A percentile compares a stretch with the other conserved stretches of the same genome.
Conservation (phyloP, 2,329 filamentous ascomycete species). For the Lecanicillium sp. region DNA sequence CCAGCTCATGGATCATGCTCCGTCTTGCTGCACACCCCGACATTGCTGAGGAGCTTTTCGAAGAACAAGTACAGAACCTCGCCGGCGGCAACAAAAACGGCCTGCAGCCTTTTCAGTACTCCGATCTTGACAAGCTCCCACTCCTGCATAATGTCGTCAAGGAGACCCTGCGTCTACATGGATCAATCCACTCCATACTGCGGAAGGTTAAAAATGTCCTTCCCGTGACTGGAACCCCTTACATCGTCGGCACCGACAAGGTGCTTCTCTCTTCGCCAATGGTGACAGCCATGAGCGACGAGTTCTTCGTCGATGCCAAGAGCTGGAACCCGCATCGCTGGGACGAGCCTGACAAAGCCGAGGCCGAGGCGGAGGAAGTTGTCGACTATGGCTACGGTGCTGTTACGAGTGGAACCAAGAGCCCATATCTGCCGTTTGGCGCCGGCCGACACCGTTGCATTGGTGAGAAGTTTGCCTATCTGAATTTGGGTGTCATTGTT, state of each 20-base stretch:
- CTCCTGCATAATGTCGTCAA: slow-evolving; percentile 42
- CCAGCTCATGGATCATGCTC: slow-evolving; percentile 72
- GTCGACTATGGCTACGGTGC: slow-evolving; percentile 26
- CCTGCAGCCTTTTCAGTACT: slow-evolving; percentile 43
- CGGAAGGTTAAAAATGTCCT: slow-evolving; percentile 65
- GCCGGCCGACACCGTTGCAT: slow-evolving; percentile 69
- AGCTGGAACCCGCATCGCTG: slow-evolving; percentile 28
- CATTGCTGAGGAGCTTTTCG: slow-evolving; percentile 63
- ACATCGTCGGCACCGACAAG: slow-evolving; percentile 48
- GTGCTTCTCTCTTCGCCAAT: slow-evolving; percentile 38
- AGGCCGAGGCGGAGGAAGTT: slow-evolving; percentile 18
- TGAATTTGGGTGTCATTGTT: slow-evolving; percentile 61
- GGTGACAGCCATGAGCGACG: slow-evolving; percentile 41
- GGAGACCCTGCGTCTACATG: slow-evolving; percentile 66
- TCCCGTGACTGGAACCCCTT: slow-evolving; percentile 49
- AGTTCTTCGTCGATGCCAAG: slow-evolving; percentile 47
- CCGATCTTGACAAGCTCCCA: not conserved
- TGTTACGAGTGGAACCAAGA: slow-evolving; percentile 28
- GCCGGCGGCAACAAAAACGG: slow-evolving; percentile 32
- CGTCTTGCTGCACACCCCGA: slow-evolving; percentile 65
- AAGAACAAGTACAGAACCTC: slow-evolving; percentile 55
- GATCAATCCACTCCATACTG: slow-evolving; percentile 68
- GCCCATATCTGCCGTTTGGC: slow-evolving; percentile 59
- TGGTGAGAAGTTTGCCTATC: slow-evolving; percentile 69
- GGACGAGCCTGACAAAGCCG: slow-evolving; percentile 19